Evolutionary conservation across 116 monocot species (phyloP).

Genomic region (Phalaenopsis hybrid): DNA sequence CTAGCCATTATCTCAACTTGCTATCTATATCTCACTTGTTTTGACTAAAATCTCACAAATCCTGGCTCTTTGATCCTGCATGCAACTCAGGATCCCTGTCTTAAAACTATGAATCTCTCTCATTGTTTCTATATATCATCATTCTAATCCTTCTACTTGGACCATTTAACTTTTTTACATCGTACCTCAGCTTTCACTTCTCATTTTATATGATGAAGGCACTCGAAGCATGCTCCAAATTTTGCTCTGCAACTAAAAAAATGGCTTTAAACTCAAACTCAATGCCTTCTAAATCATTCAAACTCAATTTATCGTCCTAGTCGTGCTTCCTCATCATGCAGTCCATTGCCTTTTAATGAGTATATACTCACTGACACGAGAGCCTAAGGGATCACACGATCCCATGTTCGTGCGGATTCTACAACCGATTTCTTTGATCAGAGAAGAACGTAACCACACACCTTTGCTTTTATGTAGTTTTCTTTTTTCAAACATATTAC

Average conservation of each 20-base stretch:
- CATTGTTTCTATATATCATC: not conserved
- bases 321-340: not conserved
- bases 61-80: not conserved
- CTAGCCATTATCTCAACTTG: not conserved
- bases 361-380: not conserved
- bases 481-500: no score
- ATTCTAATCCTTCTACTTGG: not conserved
- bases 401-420: no score
- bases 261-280: not conserved
- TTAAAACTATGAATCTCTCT: not conserved
- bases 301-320: not conserved
- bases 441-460: no score
- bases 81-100: not conserved
- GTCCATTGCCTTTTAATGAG: not conserved
- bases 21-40: not conserved
- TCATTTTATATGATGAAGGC: not conserved
- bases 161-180: not conserved
- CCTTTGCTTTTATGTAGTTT: no score
- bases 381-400: no score
- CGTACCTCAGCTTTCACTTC: not conserved
- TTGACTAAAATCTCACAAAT: not conserved
- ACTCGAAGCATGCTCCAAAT: not conserved
- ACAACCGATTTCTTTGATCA: no score
- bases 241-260: not conserved
- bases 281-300: not conserved